Conservation (phyloP, 31 red algal genomes). For the Porphyra umbilicalis region DNA sequence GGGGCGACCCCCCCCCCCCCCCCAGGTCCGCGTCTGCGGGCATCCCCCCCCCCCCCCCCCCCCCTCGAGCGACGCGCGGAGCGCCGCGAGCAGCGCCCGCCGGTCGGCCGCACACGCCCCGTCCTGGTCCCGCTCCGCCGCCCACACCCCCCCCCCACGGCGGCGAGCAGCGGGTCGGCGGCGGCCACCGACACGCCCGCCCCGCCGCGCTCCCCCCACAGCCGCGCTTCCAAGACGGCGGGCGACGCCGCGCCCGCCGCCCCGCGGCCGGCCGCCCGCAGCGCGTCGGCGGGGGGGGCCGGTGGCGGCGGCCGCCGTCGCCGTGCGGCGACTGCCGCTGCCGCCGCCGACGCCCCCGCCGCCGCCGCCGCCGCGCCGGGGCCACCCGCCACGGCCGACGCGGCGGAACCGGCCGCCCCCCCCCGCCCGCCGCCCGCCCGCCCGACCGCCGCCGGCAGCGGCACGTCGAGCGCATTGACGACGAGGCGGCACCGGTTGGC, state of each 20-base stretch:
- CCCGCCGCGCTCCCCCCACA: background rate
- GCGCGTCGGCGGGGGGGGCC: background rate
- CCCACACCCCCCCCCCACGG: background rate
- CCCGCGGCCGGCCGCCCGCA: background rate
- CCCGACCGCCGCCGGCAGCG: background rate
- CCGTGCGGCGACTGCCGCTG: background rate
- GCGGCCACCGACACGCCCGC: background rate
- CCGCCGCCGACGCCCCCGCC: background rate
- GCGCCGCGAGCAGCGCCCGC: background rate
- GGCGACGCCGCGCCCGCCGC: background rate
- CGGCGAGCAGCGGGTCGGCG: background rate
- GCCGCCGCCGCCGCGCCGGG: background rate
- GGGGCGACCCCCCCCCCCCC: background rate
- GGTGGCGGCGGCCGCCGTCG: background rate
- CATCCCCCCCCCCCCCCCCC: background rate
- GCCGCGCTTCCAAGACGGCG: background rate
- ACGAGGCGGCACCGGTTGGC: background rate
- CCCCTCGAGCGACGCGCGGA: background rate
- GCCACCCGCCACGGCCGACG: background rate
- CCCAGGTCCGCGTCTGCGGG: background rate
- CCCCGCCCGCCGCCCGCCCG: background rate
- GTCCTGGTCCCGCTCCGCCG: background rate
- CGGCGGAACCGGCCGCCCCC: background rate
- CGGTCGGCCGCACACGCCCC: background rate
- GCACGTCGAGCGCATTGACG: background rate